Conservation (phyloP, 2,329 filamentous ascomycete genomes). For the Stagonosporopsis vannaccii region DNA sequence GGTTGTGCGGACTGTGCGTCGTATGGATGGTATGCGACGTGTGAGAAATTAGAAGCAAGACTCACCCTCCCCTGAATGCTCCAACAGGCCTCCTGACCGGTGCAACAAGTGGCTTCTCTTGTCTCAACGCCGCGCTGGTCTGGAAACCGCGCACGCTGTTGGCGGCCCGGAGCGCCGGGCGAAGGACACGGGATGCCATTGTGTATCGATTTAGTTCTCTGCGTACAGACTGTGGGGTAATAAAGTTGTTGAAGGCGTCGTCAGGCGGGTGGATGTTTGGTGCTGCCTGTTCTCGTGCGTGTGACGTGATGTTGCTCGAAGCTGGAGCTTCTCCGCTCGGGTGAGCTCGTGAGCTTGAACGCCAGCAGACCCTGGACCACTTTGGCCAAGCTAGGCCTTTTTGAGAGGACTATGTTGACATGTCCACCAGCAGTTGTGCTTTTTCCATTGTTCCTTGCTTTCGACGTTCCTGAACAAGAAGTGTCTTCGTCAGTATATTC, state of each 20-base stretch:
- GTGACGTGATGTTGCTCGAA: constrained; percentile 20
- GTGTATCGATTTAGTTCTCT: background rate
- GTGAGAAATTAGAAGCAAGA: constrained; percentile 20
- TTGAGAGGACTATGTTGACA: constrained; percentile 3
- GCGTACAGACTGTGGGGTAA: background rate
- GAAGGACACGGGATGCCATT: constrained; percentile 57
- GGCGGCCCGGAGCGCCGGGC: constrained; percentile 49
- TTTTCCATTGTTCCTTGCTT: no score
- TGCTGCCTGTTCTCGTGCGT: background rate
- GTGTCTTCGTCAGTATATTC: no score
- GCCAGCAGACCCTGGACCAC: background rate
- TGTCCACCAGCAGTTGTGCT: no score
- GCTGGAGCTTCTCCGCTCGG: constrained; percentile 19
- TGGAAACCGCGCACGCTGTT: constrained; percentile 49
- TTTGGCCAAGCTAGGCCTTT: background rate
- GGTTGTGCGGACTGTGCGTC: background rate
- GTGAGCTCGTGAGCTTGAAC: constrained; percentile 14
- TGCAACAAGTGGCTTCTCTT: constrained; percentile 46
- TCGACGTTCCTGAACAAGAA: no score
- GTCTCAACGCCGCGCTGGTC: constrained; percentile 45
- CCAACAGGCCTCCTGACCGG: constrained; percentile 71
- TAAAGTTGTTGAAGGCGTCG: background rate
- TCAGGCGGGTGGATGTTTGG: background rate
- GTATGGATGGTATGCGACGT: background rate
- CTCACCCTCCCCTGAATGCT: constrained; percentile 76